Conservation (phyloP, 129 eudicot species). For the Tagetes erecta region DNA sequence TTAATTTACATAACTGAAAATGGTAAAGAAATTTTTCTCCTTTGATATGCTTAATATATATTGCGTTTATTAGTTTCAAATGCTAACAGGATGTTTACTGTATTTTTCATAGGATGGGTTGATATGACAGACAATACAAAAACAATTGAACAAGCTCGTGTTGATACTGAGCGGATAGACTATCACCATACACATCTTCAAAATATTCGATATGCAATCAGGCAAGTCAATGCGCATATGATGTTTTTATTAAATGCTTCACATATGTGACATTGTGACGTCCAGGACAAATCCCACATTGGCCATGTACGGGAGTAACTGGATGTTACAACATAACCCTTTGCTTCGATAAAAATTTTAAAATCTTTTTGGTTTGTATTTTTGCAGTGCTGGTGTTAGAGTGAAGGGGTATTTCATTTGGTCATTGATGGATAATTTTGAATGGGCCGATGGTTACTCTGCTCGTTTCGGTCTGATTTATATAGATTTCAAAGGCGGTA, state of each 20-base stretch:
- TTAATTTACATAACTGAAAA: conserved; percentile 46
- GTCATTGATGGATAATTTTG: conserved; percentile 49
- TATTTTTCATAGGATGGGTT: conserved; percentile 25
- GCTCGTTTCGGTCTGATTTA: conserved; percentile 41
- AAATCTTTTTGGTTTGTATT: too few species aligned
- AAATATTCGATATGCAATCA: conserved; percentile 30
- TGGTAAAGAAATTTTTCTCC: conserved; percentile 27
- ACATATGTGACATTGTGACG: not conserved
- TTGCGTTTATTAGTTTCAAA: not conserved
- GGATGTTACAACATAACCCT: too few species aligned
- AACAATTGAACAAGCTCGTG: conserved; percentile 34
- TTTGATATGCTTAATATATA: not conserved
- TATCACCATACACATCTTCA: conserved; percentile 28
- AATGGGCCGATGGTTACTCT: conserved; percentile 36
- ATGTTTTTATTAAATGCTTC: not conserved
- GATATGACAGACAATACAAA: conserved; percentile 18
- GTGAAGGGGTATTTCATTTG: conserved; percentile 40
- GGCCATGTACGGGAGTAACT: too few species aligned
- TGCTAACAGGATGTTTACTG: conserved; percentile 4
- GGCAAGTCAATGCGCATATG: conserved; percentile 19
- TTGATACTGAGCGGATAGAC: conserved; percentile 31
- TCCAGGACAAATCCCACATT: too few species aligned
- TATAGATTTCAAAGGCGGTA: conserved; percentile 39
- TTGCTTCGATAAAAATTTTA: too few species aligned
- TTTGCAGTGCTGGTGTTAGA: conserved; percentile 31